Evolutionary conservation across 2,329 filamentous ascomycete species (phyloP).

Genomic region (Apiospora saccharicola): DNA sequence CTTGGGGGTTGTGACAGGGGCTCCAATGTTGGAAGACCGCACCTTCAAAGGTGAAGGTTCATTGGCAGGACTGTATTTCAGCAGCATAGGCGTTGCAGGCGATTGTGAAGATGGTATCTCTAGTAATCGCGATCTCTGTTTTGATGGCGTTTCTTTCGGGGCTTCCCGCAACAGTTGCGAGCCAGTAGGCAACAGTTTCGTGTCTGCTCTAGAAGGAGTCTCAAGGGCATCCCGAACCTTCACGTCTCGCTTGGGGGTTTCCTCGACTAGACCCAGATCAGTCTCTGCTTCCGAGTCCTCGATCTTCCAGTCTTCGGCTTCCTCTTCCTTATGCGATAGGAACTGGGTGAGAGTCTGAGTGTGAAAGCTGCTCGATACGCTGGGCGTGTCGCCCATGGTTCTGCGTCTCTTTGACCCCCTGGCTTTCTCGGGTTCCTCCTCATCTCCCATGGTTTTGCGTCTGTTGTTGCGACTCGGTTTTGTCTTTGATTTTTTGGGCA

Average conservation of each 20-base stretch:
- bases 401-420: constrained; percentile 40
- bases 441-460: constrained; percentile 41
- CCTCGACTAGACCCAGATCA: constrained; percentile 32
- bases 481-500: constrained; percentile 29
- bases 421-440: constrained; percentile 31
- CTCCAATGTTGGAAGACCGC: constrained; percentile 36
- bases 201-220: neutral
- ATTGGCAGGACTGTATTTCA: constrained; percentile 34
- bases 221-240: constrained; percentile 22
- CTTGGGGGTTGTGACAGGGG: constrained; percentile 34
- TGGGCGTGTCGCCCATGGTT: constrained; percentile 40
- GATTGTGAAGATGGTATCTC: constrained; percentile 42
- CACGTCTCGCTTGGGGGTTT: constrained; percentile 38
- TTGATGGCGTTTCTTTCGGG: constrained; percentile 37
- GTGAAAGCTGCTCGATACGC: constrained; percentile 40
- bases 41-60: constrained; percentile 37
- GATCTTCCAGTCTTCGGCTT: constrained; percentile 35
- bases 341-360: constrained; percentile 43
- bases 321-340: constrained; percentile 31
- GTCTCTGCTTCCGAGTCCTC: constrained; percentile 40
- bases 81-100: constrained; percentile 37
- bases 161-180: neutral
- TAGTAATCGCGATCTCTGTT: constrained; percentile 33
- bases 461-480: constrained; percentile 33
- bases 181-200: neutral